These are phyloP conservation scores for Lipomyces kockii DNA, from an alignment of 805 yeast genomes.

Conservation along the genomic window DNA sequence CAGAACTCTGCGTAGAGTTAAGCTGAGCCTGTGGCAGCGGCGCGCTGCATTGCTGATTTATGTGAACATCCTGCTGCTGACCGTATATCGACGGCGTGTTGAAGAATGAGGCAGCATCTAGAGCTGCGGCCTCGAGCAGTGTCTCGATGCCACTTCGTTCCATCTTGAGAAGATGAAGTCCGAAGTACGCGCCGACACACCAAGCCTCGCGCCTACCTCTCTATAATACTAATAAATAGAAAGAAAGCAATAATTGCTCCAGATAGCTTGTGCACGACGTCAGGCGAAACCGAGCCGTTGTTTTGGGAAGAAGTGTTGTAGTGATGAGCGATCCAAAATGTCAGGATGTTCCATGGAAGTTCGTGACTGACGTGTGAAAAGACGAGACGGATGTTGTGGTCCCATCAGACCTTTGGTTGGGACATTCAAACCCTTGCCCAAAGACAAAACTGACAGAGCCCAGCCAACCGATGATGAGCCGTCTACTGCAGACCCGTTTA, in stretches of 20 bases:
- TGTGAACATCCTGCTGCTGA: background rate
- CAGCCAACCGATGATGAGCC: no score
- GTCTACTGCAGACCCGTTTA: no score
- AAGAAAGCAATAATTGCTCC: background rate
- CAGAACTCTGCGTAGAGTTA: conserved; percentile 6
- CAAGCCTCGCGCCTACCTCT: background rate
- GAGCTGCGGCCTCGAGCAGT: conserved; percentile 37
- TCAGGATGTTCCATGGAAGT: background rate
- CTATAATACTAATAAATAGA: background rate
- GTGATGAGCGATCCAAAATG: background rate
- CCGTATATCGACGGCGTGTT: conserved; percentile 5
- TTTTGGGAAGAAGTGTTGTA: background rate
- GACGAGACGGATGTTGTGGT: background rate
- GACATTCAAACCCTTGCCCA: background rate
- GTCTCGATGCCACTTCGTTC: conserved; percentile 36
- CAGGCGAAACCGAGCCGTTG: background rate
- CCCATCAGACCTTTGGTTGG: background rate
- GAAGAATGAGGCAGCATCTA: conserved; percentile 32
- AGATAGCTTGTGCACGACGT: background rate
- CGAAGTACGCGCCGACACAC: conserved; percentile 3
- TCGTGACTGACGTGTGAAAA: background rate
- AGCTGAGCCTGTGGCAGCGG: conserved; percentile 1
- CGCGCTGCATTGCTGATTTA: background rate
- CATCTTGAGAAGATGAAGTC: conserved; percentile 14
- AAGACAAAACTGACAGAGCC: background rate